Evolutionary conservation across 441 rosid species (phyloP).

Genomic region (Iberis amara): DNA sequence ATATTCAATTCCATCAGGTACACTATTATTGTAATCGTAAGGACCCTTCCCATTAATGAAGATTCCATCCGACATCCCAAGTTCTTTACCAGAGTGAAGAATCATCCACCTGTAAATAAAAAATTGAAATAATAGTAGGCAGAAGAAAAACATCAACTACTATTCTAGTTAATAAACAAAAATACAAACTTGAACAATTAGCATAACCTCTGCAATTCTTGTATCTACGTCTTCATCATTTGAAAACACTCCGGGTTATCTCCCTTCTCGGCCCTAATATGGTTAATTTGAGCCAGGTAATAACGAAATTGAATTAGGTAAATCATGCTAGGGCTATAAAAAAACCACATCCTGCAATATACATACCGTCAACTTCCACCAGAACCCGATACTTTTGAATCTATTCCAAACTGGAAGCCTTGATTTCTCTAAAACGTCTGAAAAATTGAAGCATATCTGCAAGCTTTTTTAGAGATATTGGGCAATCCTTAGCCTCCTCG

Average conservation of each 20-base stretch:
- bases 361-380: constrained; percentile 91
- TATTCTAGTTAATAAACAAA: constrained; percentile 3
- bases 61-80: constrained; percentile 91
- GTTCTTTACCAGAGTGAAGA: constrained; percentile 82
- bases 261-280: constrained; percentile 89
- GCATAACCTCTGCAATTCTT: constrained; percentile 77
- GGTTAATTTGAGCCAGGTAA: constrained; percentile 9
- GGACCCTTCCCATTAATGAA: constrained; percentile 94
- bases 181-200: constrained; percentile 80
- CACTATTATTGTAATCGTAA: constrained; percentile 58
- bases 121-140: neutral
- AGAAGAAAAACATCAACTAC: neutral
- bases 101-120: too few relatives aligned
- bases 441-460: constrained; percentile 68
- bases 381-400: constrained; percentile 77
- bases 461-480: constrained; percentile 70
- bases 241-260: constrained; percentile 38
- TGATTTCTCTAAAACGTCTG: constrained; percentile 67
- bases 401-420: constrained; percentile 84
- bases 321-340: constrained; percentile 18
- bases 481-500: constrained; percentile 86
- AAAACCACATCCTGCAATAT: constrained; percentile 12
- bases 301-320: neutral
- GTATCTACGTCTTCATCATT: constrained; percentile 41
- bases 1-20: constrained; percentile 68